Evolutionary conservation across 2,329 filamentous ascomycete species (phyloP).

Genomic region (Fusarium sp.): DNA sequence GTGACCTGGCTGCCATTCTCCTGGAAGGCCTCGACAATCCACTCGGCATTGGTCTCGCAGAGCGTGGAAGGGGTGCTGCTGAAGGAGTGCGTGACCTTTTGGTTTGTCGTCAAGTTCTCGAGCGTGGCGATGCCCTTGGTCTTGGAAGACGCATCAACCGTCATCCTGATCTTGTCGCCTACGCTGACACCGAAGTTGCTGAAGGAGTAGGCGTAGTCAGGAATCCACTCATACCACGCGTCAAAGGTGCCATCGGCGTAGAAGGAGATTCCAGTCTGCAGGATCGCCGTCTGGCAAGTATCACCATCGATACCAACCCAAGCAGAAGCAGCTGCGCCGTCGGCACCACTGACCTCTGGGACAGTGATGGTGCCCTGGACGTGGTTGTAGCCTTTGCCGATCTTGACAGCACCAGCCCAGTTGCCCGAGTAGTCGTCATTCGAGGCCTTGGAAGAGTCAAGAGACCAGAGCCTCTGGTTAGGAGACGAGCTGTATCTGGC

Average conservation of each 20-base stretch:
- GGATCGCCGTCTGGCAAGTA: conserved; percentile 53
- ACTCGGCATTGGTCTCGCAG: conserved; percentile 69
- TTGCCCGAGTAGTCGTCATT: conserved; percentile 42
- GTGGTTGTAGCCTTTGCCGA: conserved; percentile 41
- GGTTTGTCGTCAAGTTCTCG: conserved; percentile 64
- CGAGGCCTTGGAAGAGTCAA: conserved; percentile 3
- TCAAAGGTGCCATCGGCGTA: conserved; percentile 51
- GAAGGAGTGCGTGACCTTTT: conserved; percentile 64
- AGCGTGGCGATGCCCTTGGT: conserved; percentile 44
- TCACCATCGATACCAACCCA: conserved; percentile 64
- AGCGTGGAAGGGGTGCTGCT: conserved; percentile 56
- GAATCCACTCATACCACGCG: conserved; percentile 62
- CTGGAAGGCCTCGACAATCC: conserved; percentile 68
- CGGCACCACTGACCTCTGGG: conserved; percentile 36
- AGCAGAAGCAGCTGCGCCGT: conserved; percentile 44
- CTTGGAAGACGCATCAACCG: conserved; percentile 42
- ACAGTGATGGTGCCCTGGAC: conserved; percentile 48
- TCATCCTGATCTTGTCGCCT: conserved; percentile 49
- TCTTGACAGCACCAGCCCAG: conserved; percentile 48
- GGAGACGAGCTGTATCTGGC: conserved; percentile 24
- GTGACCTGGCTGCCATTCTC: conserved; percentile 40
- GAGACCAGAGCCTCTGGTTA: conserved; percentile 18
- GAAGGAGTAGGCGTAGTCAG: conserved; percentile 56
- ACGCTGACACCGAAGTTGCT: conserved; percentile 45
- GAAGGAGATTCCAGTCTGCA: conserved; percentile 59